phyloP scores from a whole-genome alignment of 768 basidiomycete species.

The Leccinum longicurvipes region DNA sequence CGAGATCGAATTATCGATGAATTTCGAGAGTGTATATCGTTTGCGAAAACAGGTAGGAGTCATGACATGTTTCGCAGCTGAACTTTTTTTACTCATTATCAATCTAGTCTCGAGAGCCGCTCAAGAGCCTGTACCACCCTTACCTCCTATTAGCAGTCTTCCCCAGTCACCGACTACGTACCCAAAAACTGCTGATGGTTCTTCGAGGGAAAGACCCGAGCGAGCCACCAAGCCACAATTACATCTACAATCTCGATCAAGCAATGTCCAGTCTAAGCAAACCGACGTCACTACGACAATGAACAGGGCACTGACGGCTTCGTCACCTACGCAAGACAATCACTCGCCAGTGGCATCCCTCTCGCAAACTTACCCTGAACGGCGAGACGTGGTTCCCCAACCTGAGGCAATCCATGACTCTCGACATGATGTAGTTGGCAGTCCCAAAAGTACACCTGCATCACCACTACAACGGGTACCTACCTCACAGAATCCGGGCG shows the following conservation, averaged over 20 bases:
- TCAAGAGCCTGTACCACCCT: conserved; percentile 65
- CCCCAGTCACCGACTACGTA: conserved; percentile 24
- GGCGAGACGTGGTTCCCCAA: conserved; percentile 1
- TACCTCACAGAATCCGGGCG: conserved; percentile 17
- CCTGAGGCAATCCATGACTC: conserved; percentile 4
- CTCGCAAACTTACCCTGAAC: conserved; percentile 5
- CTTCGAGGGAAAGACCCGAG: conserved; percentile 17
- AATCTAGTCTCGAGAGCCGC: conserved; percentile 52
- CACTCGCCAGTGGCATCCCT: conserved; percentile 1
- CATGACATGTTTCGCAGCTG: neutral
- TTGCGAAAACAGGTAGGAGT: conserved; percentile 66
- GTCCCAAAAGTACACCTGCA: neutral
- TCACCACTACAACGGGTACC: conserved; percentile 16
- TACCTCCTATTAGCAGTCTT: conserved; percentile 46
- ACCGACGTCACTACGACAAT: neutral
- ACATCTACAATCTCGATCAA: conserved; percentile 2
- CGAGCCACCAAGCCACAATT: conserved; percentile 21
- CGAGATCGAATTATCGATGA: conserved; percentile 65
- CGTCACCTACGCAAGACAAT: conserved; percentile 4
- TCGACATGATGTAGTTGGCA: conserved; percentile 2
- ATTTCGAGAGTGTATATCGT: conserved; percentile 82
- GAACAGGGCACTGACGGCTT: neutral
- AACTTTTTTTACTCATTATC: conserved; percentile 3
- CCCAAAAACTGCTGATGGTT: neutral
- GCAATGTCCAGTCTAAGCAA: neutral